A percentile compares a stretch with the other conserved stretches of the same genome.
Conservation (phyloP, 2,329 filamentous ascomycete genomes). For the Coniochaeta ligniaria region DNA sequence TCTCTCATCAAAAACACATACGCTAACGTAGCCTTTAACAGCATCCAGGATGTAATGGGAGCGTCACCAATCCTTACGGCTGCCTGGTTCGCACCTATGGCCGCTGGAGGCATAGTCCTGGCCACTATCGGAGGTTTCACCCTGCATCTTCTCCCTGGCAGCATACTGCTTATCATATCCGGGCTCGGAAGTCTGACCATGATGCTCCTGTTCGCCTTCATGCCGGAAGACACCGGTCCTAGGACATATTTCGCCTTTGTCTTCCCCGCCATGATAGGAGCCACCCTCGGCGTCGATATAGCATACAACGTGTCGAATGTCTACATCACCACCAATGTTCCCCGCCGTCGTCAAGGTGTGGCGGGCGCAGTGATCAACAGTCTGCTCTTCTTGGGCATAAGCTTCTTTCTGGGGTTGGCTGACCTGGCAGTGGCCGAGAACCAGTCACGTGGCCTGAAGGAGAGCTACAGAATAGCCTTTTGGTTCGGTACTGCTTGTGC, state of each 20-base stretch:
- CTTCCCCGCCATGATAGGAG: conserved; percentile 53
- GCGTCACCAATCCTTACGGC: conserved; percentile 42
- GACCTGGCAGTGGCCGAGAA: conserved; percentile 47
- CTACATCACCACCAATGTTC: conserved; percentile 58
- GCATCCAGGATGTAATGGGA: conserved; percentile 40
- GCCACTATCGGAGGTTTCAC: conserved; percentile 39
- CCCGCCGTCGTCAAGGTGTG: conserved; percentile 51
- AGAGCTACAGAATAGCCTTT: conserved; percentile 53
- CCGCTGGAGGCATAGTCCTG: conserved; percentile 46
- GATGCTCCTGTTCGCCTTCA: conserved; percentile 45
- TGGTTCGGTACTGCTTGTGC: conserved; percentile 49
- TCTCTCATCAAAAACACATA: background rate
- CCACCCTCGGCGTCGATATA: conserved; percentile 59
- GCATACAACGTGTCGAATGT: conserved; percentile 60
- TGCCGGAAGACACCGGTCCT: conserved; percentile 37
- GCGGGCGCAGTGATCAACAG: conserved; percentile 59
- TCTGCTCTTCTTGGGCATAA: conserved; percentile 55
- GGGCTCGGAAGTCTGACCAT: conserved; percentile 39
- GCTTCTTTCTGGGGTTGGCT: conserved; percentile 55
- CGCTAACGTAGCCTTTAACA: conserved; percentile 32
- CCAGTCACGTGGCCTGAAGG: conserved; percentile 28
- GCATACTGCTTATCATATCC: conserved; percentile 39
- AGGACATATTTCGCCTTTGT: conserved; percentile 52
- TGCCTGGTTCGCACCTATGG: conserved; percentile 48
- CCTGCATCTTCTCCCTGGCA: conserved; percentile 42